Base-by-base conservation (phyloP, 2,329 filamentous ascomycete species). In the Aspergillus transmontanensis region DNA sequence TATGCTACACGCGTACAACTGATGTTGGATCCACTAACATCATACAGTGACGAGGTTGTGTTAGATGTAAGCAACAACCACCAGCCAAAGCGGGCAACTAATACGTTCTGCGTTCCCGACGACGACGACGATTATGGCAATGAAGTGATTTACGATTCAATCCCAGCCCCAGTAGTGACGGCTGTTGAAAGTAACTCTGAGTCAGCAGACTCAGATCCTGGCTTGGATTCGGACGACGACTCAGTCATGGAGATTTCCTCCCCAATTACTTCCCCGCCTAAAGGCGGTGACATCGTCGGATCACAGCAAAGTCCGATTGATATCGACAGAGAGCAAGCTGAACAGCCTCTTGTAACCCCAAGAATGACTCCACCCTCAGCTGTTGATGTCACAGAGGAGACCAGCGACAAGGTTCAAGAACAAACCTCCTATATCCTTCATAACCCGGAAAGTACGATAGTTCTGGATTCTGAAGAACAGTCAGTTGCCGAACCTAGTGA, bases 101-200 rank as follows among this genome's bases (percentile, higher is more conserved):
- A 81, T 61, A 79, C 74, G 14, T 81, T 80, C 62, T 72, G 71
- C 56, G 78, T 80, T 9, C 78, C 80, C 16, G 78, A 79, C 19
- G 76, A 77, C 30, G 78, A 81, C 32, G 76, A 76, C 41, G 71
- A 75, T 56, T 59, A 69, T 6, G 71, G 69, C 12, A 75, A 78
- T 39, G 77, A 69, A 46, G 59, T 63, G 34, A 39, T 23, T 16
- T 41, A 58, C 34, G 51, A 63, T 28, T 45, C 54, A 26, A 41
- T 46, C 36, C 58, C 63, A n/a, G n/a, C 51, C 30, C 59, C 63
- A 21, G 21, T 43, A 34, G 43, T 58, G 28, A 45, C 46, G 34
- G 54, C 50, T 12, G 39, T 53, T 14, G 67, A 61, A 6, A 57
- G 43, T 28, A 57, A 23, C 32, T 65, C 63, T n/a, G 64, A 63